Percentiles rank a stretch among this genome's conserved stretches.
phyloP scores from a whole-genome alignment of 805 yeast genomes.

The Wickerhamomyces mucosus region DNA sequence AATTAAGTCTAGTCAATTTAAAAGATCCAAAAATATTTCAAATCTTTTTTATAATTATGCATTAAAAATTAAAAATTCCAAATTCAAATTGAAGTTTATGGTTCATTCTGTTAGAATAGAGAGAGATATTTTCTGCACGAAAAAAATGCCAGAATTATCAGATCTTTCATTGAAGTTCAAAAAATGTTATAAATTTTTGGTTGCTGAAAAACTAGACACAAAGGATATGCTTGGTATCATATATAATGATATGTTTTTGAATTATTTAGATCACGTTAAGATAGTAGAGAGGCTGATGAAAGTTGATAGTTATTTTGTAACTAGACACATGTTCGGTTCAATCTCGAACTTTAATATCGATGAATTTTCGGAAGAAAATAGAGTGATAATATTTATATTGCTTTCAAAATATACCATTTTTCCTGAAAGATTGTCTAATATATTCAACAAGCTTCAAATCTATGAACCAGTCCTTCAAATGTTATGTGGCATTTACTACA shows the following conservation, averaged over 20 bases:
- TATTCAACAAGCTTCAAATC: slow-evolving; percentile 7
- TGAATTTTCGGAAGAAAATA: slow-evolving; percentile 10
- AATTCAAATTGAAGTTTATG: slow-evolving; percentile 5
- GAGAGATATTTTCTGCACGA: slow-evolving; percentile 13
- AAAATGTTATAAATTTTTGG: slow-evolving; percentile 24
- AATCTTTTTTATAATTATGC: slow-evolving; percentile 34
- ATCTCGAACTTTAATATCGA: slow-evolving; percentile 3
- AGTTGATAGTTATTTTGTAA: slow-evolving; percentile 6
- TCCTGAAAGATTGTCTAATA: slow-evolving; percentile 2
- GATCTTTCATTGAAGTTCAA: slow-evolving; percentile 23
- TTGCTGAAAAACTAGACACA: slow-evolving; percentile 2
- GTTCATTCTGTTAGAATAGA: slow-evolving; percentile 16
- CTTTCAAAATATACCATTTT: slow-evolving; percentile 6
- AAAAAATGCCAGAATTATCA: slow-evolving; percentile 6
- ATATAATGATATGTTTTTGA: slow-evolving; percentile 9
- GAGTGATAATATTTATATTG: slow-evolving; percentile 11
- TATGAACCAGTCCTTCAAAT: slow-evolving; percentile 14
- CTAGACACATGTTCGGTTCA: slow-evolving; percentile 3
- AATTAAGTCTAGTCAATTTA: slow-evolving; percentile 18
- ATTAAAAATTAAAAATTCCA: slow-evolving; percentile 2
- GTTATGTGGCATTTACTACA: slow-evolving; percentile 14
- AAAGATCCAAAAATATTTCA: slow-evolving; percentile 36
- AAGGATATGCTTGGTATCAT: slow-evolving; percentile 3
- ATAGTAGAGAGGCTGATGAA: slow-evolving; percentile 12
- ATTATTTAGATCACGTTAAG: slow-evolving; percentile 3